These are phyloP conservation scores for Cryptosporidium ryanae DNA, from an alignment of 169 alveolate genomes.

Conservation along the genomic window DNA sequence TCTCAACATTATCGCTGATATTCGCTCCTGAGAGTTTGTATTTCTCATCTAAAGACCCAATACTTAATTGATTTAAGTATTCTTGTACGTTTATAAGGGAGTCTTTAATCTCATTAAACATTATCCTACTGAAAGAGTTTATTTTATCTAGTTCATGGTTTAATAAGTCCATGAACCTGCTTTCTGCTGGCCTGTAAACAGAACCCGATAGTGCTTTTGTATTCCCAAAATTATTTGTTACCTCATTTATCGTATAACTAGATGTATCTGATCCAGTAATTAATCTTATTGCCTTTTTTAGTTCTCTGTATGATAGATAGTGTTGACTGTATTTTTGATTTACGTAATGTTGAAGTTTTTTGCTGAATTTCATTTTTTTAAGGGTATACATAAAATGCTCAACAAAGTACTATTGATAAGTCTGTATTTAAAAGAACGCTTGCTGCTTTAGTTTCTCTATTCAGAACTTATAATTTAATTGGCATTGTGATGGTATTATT, in stretches of 20 bases:
- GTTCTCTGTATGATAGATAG: conserved; percentile 82
- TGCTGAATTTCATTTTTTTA: conserved; percentile 81
- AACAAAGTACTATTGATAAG: not conserved
- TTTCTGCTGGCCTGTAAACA: conserved; percentile 82
- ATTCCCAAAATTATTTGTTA: conserved; percentile 79
- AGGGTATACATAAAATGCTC: not conserved
- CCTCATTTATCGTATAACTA: conserved; percentile 81
- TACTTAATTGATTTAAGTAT: conserved; percentile 22
- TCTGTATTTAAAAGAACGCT: not conserved
- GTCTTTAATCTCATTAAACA: conserved; percentile 48
- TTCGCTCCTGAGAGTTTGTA: not conserved
- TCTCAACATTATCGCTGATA: not conserved
- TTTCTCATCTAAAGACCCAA: not conserved
- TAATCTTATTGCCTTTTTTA: conserved; percentile 81
- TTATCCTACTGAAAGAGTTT: conserved; percentile 76
- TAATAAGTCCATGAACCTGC: conserved; percentile 82
- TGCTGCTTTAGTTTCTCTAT: not conserved
- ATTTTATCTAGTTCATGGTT: conserved; percentile 82
- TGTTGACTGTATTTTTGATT: conserved; percentile 78
- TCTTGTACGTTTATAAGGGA: conserved; percentile 47
- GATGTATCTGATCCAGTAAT: conserved; percentile 83
- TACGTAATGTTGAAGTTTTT: conserved; percentile 78
- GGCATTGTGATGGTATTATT: too few species aligned
- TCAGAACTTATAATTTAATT: not conserved
- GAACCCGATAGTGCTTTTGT: conserved; percentile 81